Percentiles rank a stretch among this genome's conserved stretches.
Evolutionary conservation across 1,139 yeast genomes (phyloP).

Genomic region (Citeromyces siamensis): DNA sequence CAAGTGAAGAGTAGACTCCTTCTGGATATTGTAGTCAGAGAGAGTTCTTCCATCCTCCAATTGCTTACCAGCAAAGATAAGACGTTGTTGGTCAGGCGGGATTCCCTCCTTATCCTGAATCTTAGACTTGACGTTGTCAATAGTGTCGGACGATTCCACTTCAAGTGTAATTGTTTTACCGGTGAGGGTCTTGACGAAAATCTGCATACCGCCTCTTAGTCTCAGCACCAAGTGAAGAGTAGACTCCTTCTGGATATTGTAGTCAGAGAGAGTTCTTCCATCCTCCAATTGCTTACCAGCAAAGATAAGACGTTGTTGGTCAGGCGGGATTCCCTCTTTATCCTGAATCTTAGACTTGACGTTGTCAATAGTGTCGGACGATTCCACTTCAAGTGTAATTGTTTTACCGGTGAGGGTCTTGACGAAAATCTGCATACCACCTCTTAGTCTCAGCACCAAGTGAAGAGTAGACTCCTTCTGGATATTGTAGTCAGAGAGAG

Average conservation of each 20-base stretch:
- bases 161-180: conserved; percentile 61
- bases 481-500: conserved; percentile 68
- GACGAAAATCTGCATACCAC: conserved; percentile 51
- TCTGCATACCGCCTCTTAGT: conserved; percentile 88
- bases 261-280: conserved; percentile 78
- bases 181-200: conserved; percentile 46
- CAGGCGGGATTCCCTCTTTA: conserved; percentile 83
- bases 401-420: conserved; percentile 63
- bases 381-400: conserved; percentile 57
- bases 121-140: conserved; percentile 46
- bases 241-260: conserved; percentile 86
- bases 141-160: conserved; percentile 60
- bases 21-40: conserved; percentile 57
- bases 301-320: conserved; percentile 74
- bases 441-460: conserved; percentile 64
- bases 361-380: conserved; percentile 63
- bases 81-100: conserved; percentile 44
- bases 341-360: conserved; percentile 73
- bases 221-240: conserved; percentile 77
- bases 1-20: conserved; percentile 47
- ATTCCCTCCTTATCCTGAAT: conserved; percentile 44
- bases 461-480: conserved; percentile 68
- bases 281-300: conserved; percentile 87
- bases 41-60: conserved; percentile 57
- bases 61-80: conserved; percentile 48